A percentile compares a stretch with the other conserved stretches of the same genome.
These are phyloP conservation scores for Cladosporium halotolerans DNA, from an alignment of 2,329 filamentous ascomycete genomes.

Conservation along the genomic window DNA sequence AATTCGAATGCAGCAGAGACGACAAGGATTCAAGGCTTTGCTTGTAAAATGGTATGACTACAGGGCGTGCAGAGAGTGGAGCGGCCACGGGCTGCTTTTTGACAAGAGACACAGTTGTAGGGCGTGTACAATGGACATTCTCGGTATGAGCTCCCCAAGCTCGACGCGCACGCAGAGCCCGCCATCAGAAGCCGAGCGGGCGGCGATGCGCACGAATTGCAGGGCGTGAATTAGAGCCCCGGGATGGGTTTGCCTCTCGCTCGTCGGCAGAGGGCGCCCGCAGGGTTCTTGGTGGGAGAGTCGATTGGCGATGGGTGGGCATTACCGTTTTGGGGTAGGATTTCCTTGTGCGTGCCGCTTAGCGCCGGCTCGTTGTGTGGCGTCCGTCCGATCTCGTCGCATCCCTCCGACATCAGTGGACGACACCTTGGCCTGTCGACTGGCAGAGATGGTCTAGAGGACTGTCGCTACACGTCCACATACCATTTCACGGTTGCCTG, in stretches of 20 bases:
- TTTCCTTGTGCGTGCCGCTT: conserved; percentile 1
- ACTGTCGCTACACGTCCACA: no score
- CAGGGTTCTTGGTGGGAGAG: neutral
- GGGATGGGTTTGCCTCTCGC: conserved; percentile 5
- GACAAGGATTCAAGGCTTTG: neutral
- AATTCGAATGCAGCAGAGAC: neutral
- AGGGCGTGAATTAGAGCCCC: neutral
- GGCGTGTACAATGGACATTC: conserved; percentile 9
- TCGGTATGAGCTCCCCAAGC: conserved; percentile 10
- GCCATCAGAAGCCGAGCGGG: neutral
- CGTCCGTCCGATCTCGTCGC: neutral
- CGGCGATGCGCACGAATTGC: conserved; percentile 3
- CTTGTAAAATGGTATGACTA: neutral
- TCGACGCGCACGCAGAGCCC: neutral
- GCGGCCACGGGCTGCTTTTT: conserved; percentile 1
- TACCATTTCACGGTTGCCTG: no score
- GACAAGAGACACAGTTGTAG: neutral
- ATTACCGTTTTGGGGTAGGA: conserved; percentile 5
- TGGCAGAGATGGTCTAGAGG: no score
- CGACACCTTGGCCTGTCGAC: neutral
- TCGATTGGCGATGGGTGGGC: neutral
- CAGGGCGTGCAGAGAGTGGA: conserved; percentile 4
- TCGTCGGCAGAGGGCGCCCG: neutral
- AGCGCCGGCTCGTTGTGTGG: conserved; percentile 5
- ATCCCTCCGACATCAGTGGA: neutral